Evolutionary conservation across 1,139 yeast species (phyloP).

Genomic region (Blastobotrys illinoisensis): DNA sequence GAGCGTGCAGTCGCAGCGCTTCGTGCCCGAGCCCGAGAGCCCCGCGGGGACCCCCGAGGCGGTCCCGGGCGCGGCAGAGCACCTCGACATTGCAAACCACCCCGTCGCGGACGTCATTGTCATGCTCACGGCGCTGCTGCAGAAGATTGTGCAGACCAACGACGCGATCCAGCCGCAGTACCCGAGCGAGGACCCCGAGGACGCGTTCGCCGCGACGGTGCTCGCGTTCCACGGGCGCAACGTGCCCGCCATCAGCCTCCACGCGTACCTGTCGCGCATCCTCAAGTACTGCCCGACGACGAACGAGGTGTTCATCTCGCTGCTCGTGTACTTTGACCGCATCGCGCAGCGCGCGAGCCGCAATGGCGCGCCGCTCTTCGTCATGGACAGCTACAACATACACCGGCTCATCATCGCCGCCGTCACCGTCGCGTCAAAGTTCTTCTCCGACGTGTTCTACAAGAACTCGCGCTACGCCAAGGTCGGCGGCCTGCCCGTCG

Average conservation of each 20-base stretch:
- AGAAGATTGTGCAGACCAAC: constrained; percentile 87
- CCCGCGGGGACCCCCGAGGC: constrained; percentile 9
- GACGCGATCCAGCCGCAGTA: constrained; percentile 75
- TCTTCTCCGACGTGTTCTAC: constrained; percentile 92
- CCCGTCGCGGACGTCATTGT: constrained; percentile 74
- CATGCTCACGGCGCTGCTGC: constrained; percentile 80
- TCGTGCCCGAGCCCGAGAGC: not conserved
- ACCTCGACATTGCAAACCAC: constrained; percentile 73
- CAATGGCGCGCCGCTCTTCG: constrained; percentile 53
- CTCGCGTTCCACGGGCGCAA: constrained; percentile 93
- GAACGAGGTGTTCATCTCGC: constrained; percentile 85
- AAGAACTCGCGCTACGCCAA: constrained; percentile 94
- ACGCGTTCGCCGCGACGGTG: constrained; percentile 57
- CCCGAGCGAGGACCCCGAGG: constrained; percentile 47
- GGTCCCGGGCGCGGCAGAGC: constrained; percentile 32
- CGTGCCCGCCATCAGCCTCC: constrained; percentile 87
- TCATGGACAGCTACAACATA: constrained; percentile 92
- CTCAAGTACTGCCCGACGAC: constrained; percentile 96
- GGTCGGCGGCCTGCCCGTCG: constrained; percentile 94
- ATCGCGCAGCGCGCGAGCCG: constrained; percentile 71
- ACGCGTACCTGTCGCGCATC: constrained; percentile 83
- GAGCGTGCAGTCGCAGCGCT: not conserved
- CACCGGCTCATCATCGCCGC: constrained; percentile 95
- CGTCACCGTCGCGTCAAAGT: constrained; percentile 90
- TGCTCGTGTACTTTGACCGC: constrained; percentile 89